Evolutionary conservation across 108 stramenopile genomes (phyloP).

Genomic region (Pinguiococcus pyrenoidosus): DNA sequence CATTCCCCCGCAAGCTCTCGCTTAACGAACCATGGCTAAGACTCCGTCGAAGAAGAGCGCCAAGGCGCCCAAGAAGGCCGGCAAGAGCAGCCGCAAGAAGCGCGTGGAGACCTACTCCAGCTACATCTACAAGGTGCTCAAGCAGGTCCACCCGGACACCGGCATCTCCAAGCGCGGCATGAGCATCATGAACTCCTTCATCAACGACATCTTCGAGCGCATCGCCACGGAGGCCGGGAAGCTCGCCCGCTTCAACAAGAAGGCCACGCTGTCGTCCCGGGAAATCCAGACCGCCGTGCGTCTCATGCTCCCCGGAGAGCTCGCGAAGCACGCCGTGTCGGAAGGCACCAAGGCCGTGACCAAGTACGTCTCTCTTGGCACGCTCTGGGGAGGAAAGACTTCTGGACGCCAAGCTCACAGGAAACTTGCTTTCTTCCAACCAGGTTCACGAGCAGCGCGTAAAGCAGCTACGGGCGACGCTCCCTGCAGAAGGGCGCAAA

Average conservation of each 20-base stretch:
- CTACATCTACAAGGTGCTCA: slow-evolving; percentile 75
- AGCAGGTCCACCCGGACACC: slow-evolving; percentile 50
- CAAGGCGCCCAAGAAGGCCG: slow-evolving; percentile 33
- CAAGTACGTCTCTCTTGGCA: no score
- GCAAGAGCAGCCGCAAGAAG: slow-evolving; percentile 35
- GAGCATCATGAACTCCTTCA: slow-evolving; percentile 80
- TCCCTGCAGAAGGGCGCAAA: no score
- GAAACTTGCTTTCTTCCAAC: no score
- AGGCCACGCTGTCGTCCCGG: slow-evolving; percentile 67
- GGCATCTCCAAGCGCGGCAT: slow-evolving; percentile 77
- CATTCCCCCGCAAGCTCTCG: no score
- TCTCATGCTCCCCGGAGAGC: slow-evolving; percentile 73
- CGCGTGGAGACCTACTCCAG: slow-evolving; percentile 61
- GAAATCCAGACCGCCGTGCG: slow-evolving; percentile 76
- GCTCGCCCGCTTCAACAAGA: slow-evolving; percentile 71
- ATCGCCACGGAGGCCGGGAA: slow-evolving; percentile 67
- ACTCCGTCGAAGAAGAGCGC: slow-evolving; percentile 29
- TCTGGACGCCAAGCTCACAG: no score
- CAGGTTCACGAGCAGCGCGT: no score
- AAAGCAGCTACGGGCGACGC: no score
- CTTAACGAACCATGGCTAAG: slow-evolving; percentile 16
- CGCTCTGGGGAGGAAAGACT: no score
- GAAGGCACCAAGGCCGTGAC: slow-evolving; percentile 45
- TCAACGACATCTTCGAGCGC: slow-evolving; percentile 80
- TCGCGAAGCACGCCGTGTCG: slow-evolving; percentile 81